Conservation (phyloP, 1,284 basidiomycete genomes). For the Cutaneotrichosporon spelunceum region DNA sequence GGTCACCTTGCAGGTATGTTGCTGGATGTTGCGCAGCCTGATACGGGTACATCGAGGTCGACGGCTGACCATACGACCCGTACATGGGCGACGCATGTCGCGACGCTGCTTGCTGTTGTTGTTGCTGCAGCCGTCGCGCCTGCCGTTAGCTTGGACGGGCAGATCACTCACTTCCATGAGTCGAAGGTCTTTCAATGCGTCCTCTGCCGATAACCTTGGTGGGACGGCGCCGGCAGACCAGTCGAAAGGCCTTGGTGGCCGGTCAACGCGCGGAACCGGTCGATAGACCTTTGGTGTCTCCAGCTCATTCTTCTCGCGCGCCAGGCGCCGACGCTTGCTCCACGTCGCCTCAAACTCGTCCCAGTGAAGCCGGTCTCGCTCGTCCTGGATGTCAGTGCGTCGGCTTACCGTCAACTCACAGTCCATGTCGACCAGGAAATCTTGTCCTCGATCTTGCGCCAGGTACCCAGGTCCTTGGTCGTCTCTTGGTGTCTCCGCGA, state of each 20-base stretch:
- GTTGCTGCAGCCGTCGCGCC: conserved; percentile 12
- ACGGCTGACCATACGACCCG: conserved; percentile 13
- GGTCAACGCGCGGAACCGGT: conserved; percentile 37
- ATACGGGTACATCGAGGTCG: conserved; percentile 20
- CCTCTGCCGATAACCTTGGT: conserved; percentile 30
- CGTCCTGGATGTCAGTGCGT: conserved; percentile 31
- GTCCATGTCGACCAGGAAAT: conserved; percentile 56
- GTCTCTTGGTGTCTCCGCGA: conserved; percentile 48
- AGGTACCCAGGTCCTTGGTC: conserved; percentile 50
- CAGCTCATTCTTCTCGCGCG: conserved; percentile 56
- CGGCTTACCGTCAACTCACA: conserved; percentile 33
- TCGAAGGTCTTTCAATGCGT: conserved; percentile 40
- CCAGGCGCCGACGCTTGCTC: conserved; percentile 54
- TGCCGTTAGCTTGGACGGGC: background rate
- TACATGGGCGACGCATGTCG: conserved; percentile 39
- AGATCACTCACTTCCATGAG: conserved; percentile 44
- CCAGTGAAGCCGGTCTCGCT: conserved; percentile 51
- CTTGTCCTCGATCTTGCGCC: conserved; percentile 49
- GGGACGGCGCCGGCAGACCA: conserved; percentile 46
- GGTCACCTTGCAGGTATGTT: conserved; percentile 14
- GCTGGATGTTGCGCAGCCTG: conserved; percentile 19
- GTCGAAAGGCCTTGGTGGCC: conserved; percentile 31
- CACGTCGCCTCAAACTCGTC: conserved; percentile 55
- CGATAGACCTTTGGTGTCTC: conserved; percentile 53
- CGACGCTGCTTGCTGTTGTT: conserved; percentile 22